phyloP scores from a whole-genome alignment of 768 basidiomycete species.

The Lyophyllum atratum region DNA sequence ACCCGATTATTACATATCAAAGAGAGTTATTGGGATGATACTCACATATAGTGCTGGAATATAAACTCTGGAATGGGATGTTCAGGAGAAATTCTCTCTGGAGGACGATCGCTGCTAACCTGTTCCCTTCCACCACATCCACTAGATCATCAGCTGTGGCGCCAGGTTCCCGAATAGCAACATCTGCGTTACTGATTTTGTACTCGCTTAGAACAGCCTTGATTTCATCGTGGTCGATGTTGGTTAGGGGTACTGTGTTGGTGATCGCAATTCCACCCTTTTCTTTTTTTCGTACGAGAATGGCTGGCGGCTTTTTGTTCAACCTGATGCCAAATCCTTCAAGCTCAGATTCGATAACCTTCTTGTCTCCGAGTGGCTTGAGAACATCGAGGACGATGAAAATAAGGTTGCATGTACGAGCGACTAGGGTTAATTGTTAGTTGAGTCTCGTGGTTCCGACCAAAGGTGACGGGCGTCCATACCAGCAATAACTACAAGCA shows the following conservation, averaged over 20 bases:
- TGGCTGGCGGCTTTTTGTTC: conserved; percentile 92
- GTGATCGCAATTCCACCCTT: conserved; percentile 94
- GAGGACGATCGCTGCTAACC: conserved; percentile 43
- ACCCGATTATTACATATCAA: background rate
- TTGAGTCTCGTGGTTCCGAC: conserved; percentile 13
- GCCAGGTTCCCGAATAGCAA: conserved; percentile 90
- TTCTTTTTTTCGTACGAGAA: conserved; percentile 83
- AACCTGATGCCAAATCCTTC: conserved; percentile 98
- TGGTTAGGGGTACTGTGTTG: conserved; percentile 94
- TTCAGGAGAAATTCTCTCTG: background rate
- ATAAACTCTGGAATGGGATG: conserved; percentile 67
- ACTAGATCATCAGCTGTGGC: conserved; percentile 96
- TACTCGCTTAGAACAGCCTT: conserved; percentile 95
- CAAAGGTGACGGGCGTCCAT: conserved; percentile 27
- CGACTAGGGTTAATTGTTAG: conserved; percentile 56
- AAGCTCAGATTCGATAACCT: conserved; percentile 85
- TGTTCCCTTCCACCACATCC: conserved; percentile 95
- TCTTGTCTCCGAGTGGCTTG: conserved; percentile 96
- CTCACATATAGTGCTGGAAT: conserved; percentile 89
- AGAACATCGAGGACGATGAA: conserved; percentile 98
- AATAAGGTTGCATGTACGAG: conserved; percentile 96
- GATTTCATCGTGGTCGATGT: conserved; percentile 95
- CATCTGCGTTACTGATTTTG: conserved; percentile 83
- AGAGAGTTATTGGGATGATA: conserved; percentile 6
- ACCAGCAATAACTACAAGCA: conserved; percentile 72